Conservation (phyloP, 768 basidiomycete species). For the Pholiota conissans region DNA sequence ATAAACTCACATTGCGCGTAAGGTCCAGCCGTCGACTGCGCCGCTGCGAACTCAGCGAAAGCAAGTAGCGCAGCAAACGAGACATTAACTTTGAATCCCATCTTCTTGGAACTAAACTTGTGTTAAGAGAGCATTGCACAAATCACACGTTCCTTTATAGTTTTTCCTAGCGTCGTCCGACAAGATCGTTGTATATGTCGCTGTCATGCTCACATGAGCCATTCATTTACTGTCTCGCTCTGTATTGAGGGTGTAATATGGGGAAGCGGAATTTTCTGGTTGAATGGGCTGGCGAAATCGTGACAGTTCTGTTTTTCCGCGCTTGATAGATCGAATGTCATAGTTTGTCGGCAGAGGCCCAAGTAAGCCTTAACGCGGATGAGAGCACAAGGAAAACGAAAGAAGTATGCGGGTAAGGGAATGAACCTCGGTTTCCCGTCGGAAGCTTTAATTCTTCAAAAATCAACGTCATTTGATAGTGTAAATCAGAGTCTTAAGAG, state of each 20-base stretch:
- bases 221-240: neutral
- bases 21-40: constrained; percentile 19
- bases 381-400: neutral
- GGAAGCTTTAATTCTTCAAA: neutral
- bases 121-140: no score
- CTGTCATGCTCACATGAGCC: neutral
- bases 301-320: neutral
- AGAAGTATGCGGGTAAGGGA: neutral
- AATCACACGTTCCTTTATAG: no score
- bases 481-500: neutral
- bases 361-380: neutral
- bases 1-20: constrained; percentile 20
- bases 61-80: constrained; percentile 14
- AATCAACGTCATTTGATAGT: neutral
- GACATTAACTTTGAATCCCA: constrained; percentile 2
- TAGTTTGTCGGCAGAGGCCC: neutral
- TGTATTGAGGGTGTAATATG: neutral
- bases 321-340: neutral
- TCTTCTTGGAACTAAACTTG: neutral
- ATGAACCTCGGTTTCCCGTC: neutral
- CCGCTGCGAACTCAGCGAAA: constrained; percentile 11
- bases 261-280: neutral
- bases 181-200: neutral
- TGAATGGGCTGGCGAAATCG: neutral
- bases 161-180: neutral